These are phyloP conservation scores for Tausonia pullulans DNA, from an alignment of 1,284 basidiomycete genomes.

Conservation along the genomic window DNA sequence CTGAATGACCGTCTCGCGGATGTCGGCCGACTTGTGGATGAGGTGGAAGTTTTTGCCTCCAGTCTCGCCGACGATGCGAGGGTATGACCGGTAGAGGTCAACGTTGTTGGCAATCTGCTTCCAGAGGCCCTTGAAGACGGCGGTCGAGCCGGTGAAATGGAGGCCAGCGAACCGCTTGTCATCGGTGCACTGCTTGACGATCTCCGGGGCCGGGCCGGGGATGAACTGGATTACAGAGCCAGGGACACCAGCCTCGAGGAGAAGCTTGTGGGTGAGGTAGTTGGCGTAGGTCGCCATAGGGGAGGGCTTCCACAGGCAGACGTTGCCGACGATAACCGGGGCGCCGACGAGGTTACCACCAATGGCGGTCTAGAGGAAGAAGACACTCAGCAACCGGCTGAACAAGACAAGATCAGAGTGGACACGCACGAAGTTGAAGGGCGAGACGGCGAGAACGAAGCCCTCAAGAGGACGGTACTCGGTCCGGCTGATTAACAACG, in stretches of 20 bases:
- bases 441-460: conserved; percentile 92
- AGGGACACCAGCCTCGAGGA: conserved; percentile 88
- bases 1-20: conserved; percentile 80
- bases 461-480: conserved; percentile 96
- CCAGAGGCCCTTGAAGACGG: conserved; percentile 91
- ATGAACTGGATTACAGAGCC: conserved; percentile 95
- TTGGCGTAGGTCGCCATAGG: conserved; percentile 91
- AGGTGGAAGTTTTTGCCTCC: conserved; percentile 94
- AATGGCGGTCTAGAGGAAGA: conserved; percentile 55
- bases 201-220: conserved; percentile 69
- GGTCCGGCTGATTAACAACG: conserved; percentile 50
- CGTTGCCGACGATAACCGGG: conserved; percentile 90
- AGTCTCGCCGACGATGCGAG: conserved; percentile 91
- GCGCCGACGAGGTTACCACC: conserved; percentile 78
- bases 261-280: conserved; percentile 84
- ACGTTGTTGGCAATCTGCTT: conserved; percentile 85
- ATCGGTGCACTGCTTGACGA: conserved; percentile 68
- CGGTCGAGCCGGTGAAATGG: conserved; percentile 95
- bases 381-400: neutral
- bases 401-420: too few relatives aligned
- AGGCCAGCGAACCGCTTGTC: conserved; percentile 75
- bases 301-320: conserved; percentile 94
- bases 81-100: conserved; percentile 76
- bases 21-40: conserved; percentile 75
- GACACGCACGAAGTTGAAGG: conserved; percentile 70